Base-by-base conservation (phyloP, 148 eudicot species). In the Limonium bicolor region DNA sequence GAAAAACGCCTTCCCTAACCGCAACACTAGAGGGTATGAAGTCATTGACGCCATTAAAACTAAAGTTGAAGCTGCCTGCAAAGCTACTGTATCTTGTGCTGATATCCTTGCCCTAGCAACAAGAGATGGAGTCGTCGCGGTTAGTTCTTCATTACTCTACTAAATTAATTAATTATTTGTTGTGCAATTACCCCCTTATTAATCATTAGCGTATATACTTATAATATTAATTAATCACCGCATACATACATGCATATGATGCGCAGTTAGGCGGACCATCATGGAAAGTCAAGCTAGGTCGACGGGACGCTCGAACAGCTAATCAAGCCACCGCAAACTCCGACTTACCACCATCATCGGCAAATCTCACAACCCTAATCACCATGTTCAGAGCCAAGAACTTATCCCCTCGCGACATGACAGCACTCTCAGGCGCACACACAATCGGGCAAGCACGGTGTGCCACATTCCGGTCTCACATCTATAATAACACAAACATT, bases 91-190 rank as follows among this genome's bases (percentile, higher is more conserved):
- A 0, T 66, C 71, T 7, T 66, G 71, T 44, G 56, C 71, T 0
- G 71, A 66, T 27, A 60, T 66, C 60, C 41, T 66, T 1, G 66
- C 71, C 3, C 53, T 66, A 33, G 65, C 71, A 0, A 62, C 71
- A 13, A 46, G 66, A 15, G 66, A 60, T 13, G 55, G 56, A 10
- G 71, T 66, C 24, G 19, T 9, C 13, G 10, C 55, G 50, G 71
- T 66, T 16, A 48, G 55, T 44, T 11, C 14, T 20, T 41, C 17
- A 2, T 20, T 21, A 41, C 1, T 19, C 26, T 6, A 20, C 5
- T 19, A 20, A 5, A 20, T 16, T 29, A 7, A 41, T 20, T 20
- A 20, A 41, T 8, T 3, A 8, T 6, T 10, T 13, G 4, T 41
- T 5, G 23, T 21, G 5, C 9, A 5, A 2, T 4, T 5, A 3